These are phyloP conservation scores for Lithocarpus polystachyus DNA, from an alignment of 306 rosid genomes.

Conservation along the genomic window DNA sequence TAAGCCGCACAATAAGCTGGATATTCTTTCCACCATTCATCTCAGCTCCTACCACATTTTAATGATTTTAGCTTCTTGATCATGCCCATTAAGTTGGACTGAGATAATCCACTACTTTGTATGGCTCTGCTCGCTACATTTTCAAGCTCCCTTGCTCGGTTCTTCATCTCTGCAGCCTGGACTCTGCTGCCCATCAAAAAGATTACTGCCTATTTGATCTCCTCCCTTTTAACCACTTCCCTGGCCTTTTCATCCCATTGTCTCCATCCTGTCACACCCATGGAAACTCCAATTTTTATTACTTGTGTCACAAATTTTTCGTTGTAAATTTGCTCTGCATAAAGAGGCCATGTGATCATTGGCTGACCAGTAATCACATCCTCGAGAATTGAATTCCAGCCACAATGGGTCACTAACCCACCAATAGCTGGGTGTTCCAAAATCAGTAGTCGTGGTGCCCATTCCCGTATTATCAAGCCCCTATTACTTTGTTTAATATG, in stretches of 20 bases:
- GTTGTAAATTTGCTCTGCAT: neutral
- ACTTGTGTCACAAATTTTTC: neutral
- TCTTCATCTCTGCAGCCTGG: neutral
- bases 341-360: neutral
- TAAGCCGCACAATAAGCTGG: too few species aligned
- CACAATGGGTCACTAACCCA: neutral
- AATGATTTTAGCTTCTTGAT: too few species aligned
- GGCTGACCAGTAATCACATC: neutral
- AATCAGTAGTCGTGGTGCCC: neutral
- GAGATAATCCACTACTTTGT: too few species aligned
- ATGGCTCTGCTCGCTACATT: neutral
- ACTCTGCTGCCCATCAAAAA: neutral
- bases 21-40: too few species aligned
- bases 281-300: neutral
- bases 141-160: neutral
- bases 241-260: neutral
- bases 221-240: neutral
- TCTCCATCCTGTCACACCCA: neutral
- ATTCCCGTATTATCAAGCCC: neutral
- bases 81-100: too few species aligned
- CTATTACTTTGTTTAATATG: neutral
- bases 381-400: neutral
- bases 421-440: neutral
- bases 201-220: neutral
- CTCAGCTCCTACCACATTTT: too few species aligned